phyloP scores from a whole-genome alignment of 805 yeast species.

The Cyberlindnera euphorbiae region DNA sequence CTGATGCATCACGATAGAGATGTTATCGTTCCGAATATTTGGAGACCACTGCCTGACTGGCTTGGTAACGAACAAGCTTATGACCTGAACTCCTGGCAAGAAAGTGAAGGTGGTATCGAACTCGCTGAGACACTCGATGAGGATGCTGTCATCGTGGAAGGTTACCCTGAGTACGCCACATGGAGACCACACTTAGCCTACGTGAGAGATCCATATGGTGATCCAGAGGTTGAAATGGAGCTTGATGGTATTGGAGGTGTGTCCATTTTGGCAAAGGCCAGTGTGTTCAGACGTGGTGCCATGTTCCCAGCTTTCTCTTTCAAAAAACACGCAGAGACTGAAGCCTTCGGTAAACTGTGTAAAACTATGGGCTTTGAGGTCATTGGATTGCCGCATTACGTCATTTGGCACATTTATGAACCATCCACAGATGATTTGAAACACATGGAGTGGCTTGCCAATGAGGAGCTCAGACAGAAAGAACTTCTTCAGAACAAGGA shows the following conservation, averaged over 20 bases:
- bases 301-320: slow-evolving; percentile 97
- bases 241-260: slow-evolving; percentile 98
- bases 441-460: slow-evolving; percentile 88
- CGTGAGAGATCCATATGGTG: slow-evolving; percentile 90
- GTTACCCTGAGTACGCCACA: slow-evolving; percentile 94
- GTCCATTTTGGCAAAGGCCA: slow-evolving; percentile 82
- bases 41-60: slow-evolving; percentile 90
- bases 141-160: slow-evolving; percentile 96
- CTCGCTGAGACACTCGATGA: slow-evolving; percentile 76
- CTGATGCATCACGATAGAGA: slow-evolving; percentile 88
- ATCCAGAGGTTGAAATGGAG: slow-evolving; percentile 88
- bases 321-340: slow-evolving; percentile 96
- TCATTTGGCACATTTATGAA: slow-evolving; percentile 95
- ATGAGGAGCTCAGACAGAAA: slow-evolving; percentile 64
- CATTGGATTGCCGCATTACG: slow-evolving; percentile 90
- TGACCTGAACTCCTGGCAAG: slow-evolving; percentile 83
- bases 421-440: slow-evolving; percentile 89
- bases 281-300: slow-evolving; percentile 83
- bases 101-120: slow-evolving; percentile 74
- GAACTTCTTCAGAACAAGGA: slow-evolving; percentile 60
- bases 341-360: slow-evolving; percentile 91
- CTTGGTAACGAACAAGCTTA: slow-evolving; percentile 81
- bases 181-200: slow-evolving; percentile 98
- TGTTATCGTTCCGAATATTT: slow-evolving; percentile 91
- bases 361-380: slow-evolving; percentile 86